Evolutionary conservation across 257 asterid genomes (phyloP).

Genomic region (Plectranthus barbatus): DNA sequence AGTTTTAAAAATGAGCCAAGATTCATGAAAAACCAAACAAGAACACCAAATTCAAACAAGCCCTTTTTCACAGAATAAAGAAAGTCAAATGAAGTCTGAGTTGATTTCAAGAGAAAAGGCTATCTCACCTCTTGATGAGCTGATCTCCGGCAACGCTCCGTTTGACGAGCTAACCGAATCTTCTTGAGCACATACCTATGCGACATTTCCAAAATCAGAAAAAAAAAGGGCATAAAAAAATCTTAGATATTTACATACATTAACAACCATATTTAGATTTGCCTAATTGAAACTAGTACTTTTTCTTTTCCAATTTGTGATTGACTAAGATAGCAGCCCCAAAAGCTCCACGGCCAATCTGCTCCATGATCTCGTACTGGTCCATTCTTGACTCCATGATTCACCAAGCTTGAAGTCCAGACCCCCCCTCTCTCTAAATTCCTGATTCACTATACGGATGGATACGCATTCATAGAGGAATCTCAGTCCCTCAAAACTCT

Average conservation of each 20-base stretch:
- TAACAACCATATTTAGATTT: constrained; percentile 1
- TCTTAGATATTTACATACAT: constrained; percentile 9
- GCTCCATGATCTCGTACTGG: constrained; percentile 99
- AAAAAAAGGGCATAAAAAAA: no score
- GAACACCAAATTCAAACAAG: no score
- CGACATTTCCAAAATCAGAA: constrained; percentile 17
- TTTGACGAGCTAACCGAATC: constrained; percentile 93
- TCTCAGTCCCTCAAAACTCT: constrained; percentile 1
- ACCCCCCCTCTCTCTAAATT: no score
- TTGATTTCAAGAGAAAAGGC: background rate
- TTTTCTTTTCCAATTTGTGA: constrained; percentile 82
- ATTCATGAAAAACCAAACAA: no score
- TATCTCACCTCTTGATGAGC: constrained; percentile 93
- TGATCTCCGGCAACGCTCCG: constrained; percentile 98
- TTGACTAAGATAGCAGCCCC: constrained; percentile 97
- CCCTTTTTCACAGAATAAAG: no score
- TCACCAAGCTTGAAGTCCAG: constrained; percentile 22
- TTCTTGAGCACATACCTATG: constrained; percentile 89
- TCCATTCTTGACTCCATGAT: constrained; percentile 90
- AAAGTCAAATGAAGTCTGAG: constrained; percentile 10
- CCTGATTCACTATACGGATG: background rate
- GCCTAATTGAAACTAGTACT: constrained; percentile 28
- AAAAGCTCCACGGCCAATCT: constrained; percentile 99
- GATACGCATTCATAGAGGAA: constrained; percentile 2
- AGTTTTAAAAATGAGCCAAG: no score